These are phyloP conservation scores for Polyporus tsugae DNA, from an alignment of 1,284 basidiomycete species.

Conservation along the genomic window DNA sequence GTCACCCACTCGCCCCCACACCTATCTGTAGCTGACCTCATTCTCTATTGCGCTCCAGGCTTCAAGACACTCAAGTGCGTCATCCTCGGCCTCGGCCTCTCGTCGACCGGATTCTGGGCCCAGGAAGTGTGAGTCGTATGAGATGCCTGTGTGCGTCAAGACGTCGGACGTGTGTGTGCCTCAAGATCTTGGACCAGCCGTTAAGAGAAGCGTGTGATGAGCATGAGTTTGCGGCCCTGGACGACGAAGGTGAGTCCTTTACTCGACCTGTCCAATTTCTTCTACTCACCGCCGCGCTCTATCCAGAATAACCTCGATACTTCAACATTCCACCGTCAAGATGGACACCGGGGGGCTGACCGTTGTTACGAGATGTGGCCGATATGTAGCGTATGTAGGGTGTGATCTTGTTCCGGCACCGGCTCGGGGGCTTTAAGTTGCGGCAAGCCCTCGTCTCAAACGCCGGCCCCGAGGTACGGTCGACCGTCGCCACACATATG, in stretches of 20 bases:
- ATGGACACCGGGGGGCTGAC: not conserved
- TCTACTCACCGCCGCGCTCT: not conserved
- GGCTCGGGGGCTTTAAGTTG: not conserved
- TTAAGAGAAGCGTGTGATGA: not conserved
- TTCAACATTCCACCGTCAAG: not conserved
- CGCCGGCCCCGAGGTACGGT: constrained; percentile 23
- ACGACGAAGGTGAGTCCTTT: not conserved
- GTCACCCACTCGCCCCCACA: not conserved
- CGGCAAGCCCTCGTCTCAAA: not conserved
- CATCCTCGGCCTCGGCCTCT: not conserved
- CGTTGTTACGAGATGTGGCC: not conserved
- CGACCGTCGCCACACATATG: constrained; percentile 3
- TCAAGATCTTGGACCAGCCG: not conserved
- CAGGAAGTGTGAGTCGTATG: not conserved
- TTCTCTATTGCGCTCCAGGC: not conserved
- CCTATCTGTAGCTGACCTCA: not conserved
- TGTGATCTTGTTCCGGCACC: not conserved
- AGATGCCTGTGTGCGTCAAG: not conserved
- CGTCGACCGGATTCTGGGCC: not conserved
- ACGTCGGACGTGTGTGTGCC: not conserved
- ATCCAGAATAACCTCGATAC: not conserved
- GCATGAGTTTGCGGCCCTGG: not conserved
- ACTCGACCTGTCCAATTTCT: not conserved
- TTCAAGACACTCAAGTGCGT: not conserved
- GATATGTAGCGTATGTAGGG: not conserved